Evolutionary conservation across 176 grass and related monocot species (phyloP).

Genomic region (Alloteropsis semialata): DNA sequence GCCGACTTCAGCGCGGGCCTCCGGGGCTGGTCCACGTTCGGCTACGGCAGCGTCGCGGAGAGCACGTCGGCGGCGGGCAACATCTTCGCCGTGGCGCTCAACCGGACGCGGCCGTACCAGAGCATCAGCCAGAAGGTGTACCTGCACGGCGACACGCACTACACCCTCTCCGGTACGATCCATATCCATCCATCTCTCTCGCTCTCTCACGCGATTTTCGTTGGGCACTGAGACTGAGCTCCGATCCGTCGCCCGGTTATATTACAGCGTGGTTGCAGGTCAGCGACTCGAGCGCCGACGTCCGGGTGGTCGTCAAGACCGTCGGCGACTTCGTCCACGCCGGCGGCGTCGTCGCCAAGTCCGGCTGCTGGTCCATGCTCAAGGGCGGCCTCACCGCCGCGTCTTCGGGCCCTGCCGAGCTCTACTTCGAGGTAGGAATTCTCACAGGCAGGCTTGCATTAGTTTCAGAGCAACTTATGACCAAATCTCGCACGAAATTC

Average conservation of each 20-base stretch:
- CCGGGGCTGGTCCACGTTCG: constrained; percentile 65
- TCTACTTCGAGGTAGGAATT: constrained; percentile 97
- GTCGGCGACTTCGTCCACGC: constrained; percentile 37
- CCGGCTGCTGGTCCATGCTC: constrained; percentile 90
- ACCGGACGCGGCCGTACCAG: constrained; percentile 46
- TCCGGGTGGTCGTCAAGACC: constrained; percentile 64
- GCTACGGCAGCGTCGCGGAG: constrained; percentile 30
- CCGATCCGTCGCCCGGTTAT: not conserved
- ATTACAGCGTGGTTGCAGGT: constrained; percentile 88
- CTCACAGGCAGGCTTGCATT: too few relatives aligned
- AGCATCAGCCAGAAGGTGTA: constrained; percentile 78
- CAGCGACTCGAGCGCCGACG: constrained; percentile 40
- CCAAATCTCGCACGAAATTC: too few relatives aligned
- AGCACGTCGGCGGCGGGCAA: constrained; percentile 53
- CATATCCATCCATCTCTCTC: not conserved
- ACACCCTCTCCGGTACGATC: constrained; percentile 48
- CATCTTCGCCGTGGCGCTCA: constrained; percentile 34
- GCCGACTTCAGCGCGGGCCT: constrained; percentile 55
- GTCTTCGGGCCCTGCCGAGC: constrained; percentile 48
- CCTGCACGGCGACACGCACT: constrained; percentile 63
- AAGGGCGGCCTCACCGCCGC: constrained; percentile 81
- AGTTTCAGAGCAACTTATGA: too few relatives aligned
- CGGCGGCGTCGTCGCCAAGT: constrained; percentile 46
- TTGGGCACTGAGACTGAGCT: not conserved
- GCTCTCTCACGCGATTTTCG: not conserved